Conservation (phyloP, 768 basidiomycete genomes). For the Leucocoprinus birnbaumii region DNA sequence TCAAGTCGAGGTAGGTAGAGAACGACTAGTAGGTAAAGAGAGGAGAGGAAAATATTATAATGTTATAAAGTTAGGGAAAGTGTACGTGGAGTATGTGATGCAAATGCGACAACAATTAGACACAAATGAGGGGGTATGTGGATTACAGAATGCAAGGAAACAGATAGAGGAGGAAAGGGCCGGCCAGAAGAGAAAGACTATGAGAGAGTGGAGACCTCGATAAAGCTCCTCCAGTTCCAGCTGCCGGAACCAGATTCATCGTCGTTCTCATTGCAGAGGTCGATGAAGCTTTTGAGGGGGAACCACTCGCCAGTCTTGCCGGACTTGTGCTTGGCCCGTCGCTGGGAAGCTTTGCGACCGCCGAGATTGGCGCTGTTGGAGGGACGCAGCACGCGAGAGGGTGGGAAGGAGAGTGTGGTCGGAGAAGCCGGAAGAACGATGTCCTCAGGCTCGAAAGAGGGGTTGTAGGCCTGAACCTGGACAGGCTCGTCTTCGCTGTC, state of each 20-base stretch:
- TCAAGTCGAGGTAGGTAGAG: not conserved
- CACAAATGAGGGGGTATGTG: not conserved
- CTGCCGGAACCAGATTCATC: constrained; percentile 21
- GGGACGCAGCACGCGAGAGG: constrained; percentile 13
- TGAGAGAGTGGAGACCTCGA: constrained; percentile 47
- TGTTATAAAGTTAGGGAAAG: not conserved
- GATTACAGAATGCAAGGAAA: not conserved
- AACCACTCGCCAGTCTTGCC: constrained; percentile 43
- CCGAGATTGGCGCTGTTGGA: constrained; percentile 8
- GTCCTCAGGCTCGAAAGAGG: constrained; percentile 34
- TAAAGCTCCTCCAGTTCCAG: constrained; percentile 63
- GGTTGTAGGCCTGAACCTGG: constrained; percentile 22
- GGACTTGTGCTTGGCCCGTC: constrained; percentile 16
- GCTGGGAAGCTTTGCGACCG: constrained; percentile 6
- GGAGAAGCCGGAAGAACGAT: constrained; percentile 27
- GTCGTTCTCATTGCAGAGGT: constrained; percentile 47
- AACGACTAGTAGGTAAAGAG: not conserved
- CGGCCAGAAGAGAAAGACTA: constrained; percentile 12
- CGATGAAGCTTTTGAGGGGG: constrained; percentile 63
- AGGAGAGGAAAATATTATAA: constrained; percentile 6
- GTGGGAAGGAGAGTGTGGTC: constrained; percentile 14
- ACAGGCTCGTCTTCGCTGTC: constrained; percentile 21
- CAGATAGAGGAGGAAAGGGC: not conserved
- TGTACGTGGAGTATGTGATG: too few species aligned
- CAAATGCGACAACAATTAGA: not conserved